These are phyloP conservation scores for Venturiaceae sp. DNA, from an alignment of 2,329 filamentous ascomycete species.

Conservation along the genomic window DNA sequence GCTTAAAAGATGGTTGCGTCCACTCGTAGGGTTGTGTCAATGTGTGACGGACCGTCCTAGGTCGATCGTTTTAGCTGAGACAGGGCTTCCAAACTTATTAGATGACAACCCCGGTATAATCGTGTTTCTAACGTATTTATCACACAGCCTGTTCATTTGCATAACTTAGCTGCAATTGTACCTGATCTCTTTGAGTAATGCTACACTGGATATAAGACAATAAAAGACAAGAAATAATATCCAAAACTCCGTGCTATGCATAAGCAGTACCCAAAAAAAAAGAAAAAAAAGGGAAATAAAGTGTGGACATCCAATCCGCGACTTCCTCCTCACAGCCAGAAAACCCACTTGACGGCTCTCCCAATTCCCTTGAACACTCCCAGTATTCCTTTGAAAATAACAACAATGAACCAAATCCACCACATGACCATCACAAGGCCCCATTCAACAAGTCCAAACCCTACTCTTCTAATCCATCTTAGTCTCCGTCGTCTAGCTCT, in stretches of 20 bases:
- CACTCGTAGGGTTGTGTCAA: too few relatives aligned
- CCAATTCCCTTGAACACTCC: conserved; percentile 52
- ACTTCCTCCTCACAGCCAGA: conserved; percentile 50
- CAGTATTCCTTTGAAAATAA: conserved; percentile 57
- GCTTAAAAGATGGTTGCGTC: too few relatives aligned
- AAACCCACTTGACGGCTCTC: conserved; percentile 62
- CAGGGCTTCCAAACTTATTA: too few relatives aligned
- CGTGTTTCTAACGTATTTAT: too few relatives aligned
- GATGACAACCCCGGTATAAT: too few relatives aligned
- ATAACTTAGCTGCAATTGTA: too few relatives aligned
- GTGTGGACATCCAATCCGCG: neutral
- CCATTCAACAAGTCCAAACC: conserved; percentile 84
- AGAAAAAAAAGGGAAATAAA: neutral
- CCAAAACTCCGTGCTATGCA: neutral
- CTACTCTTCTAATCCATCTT: conserved; percentile 63
- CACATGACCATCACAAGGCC: conserved; percentile 81
- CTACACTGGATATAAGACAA: too few relatives aligned
- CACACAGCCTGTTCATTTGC: too few relatives aligned
- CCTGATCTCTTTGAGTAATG: too few relatives aligned
- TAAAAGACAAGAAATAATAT: too few relatives aligned
- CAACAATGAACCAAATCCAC: conserved; percentile 87
- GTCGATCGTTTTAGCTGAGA: too few relatives aligned
- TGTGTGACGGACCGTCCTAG: too few relatives aligned
- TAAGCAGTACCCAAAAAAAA: neutral
- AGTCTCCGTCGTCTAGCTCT: conserved; percentile 65